Base-by-base conservation (phyloP, 148 eudicot species). In the Rhododendron molle region DNA sequence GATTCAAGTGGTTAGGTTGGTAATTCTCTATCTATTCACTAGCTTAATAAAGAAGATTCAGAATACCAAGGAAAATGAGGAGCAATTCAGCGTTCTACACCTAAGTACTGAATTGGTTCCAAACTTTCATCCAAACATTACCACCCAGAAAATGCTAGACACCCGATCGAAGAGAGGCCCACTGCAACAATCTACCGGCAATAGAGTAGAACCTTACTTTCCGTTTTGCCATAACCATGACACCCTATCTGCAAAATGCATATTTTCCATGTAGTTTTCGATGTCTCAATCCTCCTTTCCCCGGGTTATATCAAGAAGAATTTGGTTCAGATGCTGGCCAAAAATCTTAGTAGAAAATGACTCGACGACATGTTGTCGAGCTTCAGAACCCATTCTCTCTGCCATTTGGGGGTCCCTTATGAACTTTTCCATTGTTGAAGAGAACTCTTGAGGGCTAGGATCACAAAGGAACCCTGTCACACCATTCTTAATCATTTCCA, bases 381-480 rank as follows among this genome's bases (percentile, higher is more conserved):
- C 99, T 81, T 92, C 93, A 72, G 58, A 15, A 9, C 98, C 99
- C 98, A 95, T 91, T 85, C 54, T 92, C 79, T 82, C 85, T 21
- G 98, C 93, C 86, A 94, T 18, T 21, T 85, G 83, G n/a, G 93
- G 93, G 81, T 95, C 94, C 77, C 80, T 83, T 77, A 94, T 81
- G 56, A 95, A 87, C 77, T 93, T 92, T 18, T 86, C 86, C 99
- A 95, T 95, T 18, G 96, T 96, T 38, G 43, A 38, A 13, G 94
- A 91, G 87, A 96, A 96, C 18, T 86, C 94, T 28, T 38, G 89
- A 6, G 98, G 98, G 46, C 8, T 95, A 26, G 98, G 96, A 46
- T 93, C 92, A 85, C 98, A 93, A 11, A 97, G 94, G 85, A 91
- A 95, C 47, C 98, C 98, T 1, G 98, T 97, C 56, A 89, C 86